Evolutionary conservation across 2,329 filamentous ascomycete species (phyloP).

Genomic region (Aspergillus sp.): DNA sequence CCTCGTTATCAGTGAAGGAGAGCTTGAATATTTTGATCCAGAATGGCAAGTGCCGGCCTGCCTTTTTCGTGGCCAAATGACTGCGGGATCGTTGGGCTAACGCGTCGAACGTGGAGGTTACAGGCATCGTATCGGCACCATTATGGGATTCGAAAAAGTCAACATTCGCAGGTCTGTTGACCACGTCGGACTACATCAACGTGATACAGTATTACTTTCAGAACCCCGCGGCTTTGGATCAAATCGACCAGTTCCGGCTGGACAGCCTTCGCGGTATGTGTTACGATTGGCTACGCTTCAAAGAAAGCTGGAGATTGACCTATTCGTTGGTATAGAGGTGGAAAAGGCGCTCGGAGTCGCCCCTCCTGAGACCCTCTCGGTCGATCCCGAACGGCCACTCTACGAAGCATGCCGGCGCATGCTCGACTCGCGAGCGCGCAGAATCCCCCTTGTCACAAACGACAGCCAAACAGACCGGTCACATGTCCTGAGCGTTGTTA

Average conservation of each 20-base stretch:
- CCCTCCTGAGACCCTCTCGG: constrained; percentile 91
- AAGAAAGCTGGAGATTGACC: constrained; percentile 11
- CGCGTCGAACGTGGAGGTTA: constrained; percentile 3
- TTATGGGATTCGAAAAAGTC: constrained; percentile 93
- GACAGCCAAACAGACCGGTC: constrained; percentile 89
- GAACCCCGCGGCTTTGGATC: constrained; percentile 78
- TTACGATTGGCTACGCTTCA: no score
- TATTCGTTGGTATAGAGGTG: constrained; percentile 56
- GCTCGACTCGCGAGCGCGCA: constrained; percentile 83
- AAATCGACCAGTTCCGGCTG: constrained; percentile 88
- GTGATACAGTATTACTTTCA: constrained; percentile 99
- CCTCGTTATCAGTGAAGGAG: constrained; percentile 90
- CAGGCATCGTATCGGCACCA: constrained; percentile 94
- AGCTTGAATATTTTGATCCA: constrained; percentile 91
- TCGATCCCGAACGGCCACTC: constrained; percentile 78
- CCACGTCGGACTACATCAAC: constrained; percentile 96
- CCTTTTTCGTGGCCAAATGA: no score
- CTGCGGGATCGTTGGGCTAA: not conserved
- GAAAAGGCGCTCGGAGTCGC: constrained; percentile 87
- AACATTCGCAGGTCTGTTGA: constrained; percentile 87
- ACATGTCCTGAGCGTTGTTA: constrained; percentile 93
- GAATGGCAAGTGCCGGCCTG: constrained; percentile 57
- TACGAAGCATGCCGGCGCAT: constrained; percentile 94
- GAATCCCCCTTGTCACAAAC: constrained; percentile 86
- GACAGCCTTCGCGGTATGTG: constrained; percentile 75